Percentiles rank a stretch among this genome's conserved stretches.
phyloP scores from a whole-genome alignment of 75 land plant genomes.

The Sequoia sempervirens region DNA sequence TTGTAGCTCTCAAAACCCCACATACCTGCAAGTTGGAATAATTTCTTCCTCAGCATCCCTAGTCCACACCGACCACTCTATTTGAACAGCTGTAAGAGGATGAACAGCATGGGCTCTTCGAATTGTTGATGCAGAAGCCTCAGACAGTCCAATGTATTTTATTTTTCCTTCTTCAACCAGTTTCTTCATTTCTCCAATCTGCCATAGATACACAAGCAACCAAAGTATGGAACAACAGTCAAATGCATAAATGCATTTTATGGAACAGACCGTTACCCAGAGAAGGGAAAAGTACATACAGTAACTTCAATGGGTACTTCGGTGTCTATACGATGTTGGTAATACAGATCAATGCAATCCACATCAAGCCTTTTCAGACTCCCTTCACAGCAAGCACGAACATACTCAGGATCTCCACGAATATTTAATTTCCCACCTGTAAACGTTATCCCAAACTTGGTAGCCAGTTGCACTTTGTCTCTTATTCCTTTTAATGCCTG shows the following conservation, averaged over 20 bases:
- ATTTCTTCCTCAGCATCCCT: slow-evolving; percentile 52
- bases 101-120: slow-evolving; percentile 60
- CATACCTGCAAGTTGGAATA: slow-evolving; percentile 43
- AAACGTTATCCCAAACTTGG: too few relatives aligned
- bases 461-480: slow-evolving; percentile 16
- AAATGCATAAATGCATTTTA: background rate
- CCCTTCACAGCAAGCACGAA: slow-evolving; percentile 54
- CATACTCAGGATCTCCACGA: slow-evolving; percentile 53
- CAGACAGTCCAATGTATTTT: slow-evolving; percentile 48
- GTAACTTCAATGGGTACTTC: slow-evolving; percentile 60
- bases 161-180: slow-evolving; percentile 53
- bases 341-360: slow-evolving; percentile 70
- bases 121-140: slow-evolving; percentile 46
- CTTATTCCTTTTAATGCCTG: slow-evolving; percentile 24
- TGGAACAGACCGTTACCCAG: too few relatives aligned
- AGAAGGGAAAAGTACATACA: slow-evolving; percentile 13
- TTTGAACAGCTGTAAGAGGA: slow-evolving; percentile 53
- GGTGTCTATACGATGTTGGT: slow-evolving; percentile 59
- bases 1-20: too few relatives aligned
- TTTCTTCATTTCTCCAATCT: slow-evolving; percentile 56
- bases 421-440: slow-evolving; percentile 9
- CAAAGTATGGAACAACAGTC: background rate
- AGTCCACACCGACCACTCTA: slow-evolving; percentile 62
- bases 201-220: background rate
- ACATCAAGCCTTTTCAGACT: slow-evolving; percentile 58